Base-by-base conservation (phyloP, 202 grass and related monocot species). In the Bolboschoenoplectus hybrid region DNA sequence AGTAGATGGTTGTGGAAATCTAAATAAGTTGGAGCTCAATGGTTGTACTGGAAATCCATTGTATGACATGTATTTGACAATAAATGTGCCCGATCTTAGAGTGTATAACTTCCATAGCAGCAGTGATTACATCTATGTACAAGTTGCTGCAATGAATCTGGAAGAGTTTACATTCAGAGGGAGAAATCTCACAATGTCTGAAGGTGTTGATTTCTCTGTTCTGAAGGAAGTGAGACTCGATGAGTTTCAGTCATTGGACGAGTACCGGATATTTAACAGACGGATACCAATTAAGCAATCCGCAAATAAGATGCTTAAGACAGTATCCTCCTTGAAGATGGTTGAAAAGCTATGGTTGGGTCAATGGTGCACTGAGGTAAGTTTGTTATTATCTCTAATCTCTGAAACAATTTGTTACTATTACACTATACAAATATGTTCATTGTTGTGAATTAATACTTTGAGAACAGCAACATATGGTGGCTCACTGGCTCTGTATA, bases 281-380 rank as follows among this genome's bases (percentile, higher is more conserved):
- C 51, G 74, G 14, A 4, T 5, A 0, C 51, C 35, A 57, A n/a
- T 5, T 40, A 13, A 78, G 34, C 13, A 57, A 58, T 57, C 74
- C 0, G 35, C 51, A n/a, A 78, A 56, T 17, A 78, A 40, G 11
- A 78, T 57, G 51, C 14, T 36, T 17, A 55, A 58, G 9, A 57
- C 13, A 9, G 35, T 78, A 57, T 78, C 74, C 51, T 58, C 74
- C 14, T 78, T 78, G 34, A 78, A 78, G 74, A 57, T 57, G 51
- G 51, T 13, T 0, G 51, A 78, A 40, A 78, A 78, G 12, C 35
- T 78, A 57, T 40, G 2, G 0, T 39, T 78, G 34, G 51, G 50
- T 58, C 26, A 78, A 40, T 78, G 74, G 74, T 78, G 51, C 35
- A 78, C 34, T 3, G 51, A 78, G 32, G 74, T 78, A 58, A 40